Conservation (phyloP, 202 grass and related monocot species). For the Hordeum pubiflorum region DNA sequence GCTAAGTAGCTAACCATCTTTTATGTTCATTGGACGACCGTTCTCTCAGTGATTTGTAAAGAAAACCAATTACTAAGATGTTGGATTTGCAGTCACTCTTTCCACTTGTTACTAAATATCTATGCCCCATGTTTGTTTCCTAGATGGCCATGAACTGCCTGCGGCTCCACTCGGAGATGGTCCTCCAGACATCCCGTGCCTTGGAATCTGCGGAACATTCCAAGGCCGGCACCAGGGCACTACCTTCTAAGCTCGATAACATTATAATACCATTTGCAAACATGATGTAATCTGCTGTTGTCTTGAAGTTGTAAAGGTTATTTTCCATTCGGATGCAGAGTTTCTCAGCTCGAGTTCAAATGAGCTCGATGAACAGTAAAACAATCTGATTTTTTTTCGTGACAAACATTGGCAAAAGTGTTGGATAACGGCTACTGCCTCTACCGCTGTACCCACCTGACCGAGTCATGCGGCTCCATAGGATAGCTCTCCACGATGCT, state of each 20-base stretch:
- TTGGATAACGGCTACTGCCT: too few species aligned
- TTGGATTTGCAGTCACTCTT: slow-evolving; percentile 1
- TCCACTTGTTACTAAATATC: background rate
- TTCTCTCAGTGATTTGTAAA: background rate
- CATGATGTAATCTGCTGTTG: slow-evolving; percentile 37
- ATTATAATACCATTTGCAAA: slow-evolving; percentile 84
- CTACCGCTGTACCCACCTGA: too few species aligned
- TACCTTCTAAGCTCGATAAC: slow-evolving; percentile 55
- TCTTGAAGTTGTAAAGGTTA: background rate
- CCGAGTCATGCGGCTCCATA: too few species aligned
- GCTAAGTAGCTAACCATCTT: background rate
- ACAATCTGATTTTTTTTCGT: too few species aligned
- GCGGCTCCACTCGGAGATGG: slow-evolving; percentile 82
- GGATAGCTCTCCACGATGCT: too few species aligned
- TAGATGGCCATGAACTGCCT: slow-evolving; percentile 96
- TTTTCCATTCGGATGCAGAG: background rate
- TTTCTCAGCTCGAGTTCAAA: too few species aligned
- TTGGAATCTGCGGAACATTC: slow-evolving; percentile 52
- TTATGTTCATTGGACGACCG: background rate
- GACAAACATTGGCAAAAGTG: too few species aligned
- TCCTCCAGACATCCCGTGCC: slow-evolving; percentile 76
- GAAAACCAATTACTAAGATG: background rate
- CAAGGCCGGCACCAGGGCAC: slow-evolving; percentile 24
- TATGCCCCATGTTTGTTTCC: slow-evolving; percentile 4
- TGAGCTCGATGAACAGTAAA: too few species aligned